Base-by-base conservation (phyloP, 345 rosid species). In the Gossypium herbaceum region DNA sequence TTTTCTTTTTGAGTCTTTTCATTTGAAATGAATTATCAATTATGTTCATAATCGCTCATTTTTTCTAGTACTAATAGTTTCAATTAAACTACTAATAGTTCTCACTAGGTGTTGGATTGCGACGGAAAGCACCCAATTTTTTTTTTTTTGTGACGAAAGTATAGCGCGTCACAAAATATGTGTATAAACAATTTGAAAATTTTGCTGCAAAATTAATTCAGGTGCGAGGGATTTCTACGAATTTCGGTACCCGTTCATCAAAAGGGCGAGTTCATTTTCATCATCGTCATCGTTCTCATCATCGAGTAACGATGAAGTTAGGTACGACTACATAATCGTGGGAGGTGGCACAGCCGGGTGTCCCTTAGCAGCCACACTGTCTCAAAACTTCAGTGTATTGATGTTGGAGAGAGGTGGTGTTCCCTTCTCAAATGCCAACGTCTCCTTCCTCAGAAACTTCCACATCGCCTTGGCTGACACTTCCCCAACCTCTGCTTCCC, bases 321-420 rank as follows among this genome's bases (percentile, higher is more conserved):
- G 70, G 2, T 95, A 84, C 64, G 99, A 95, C 75, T 95, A 95
- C 84, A 91, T 95, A 79, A 75, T 95, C 12, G 89, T 91, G 13
- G 99, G 99, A 4, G 99, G 99, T 0, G 99, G 99, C 64, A 90
- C 99, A 34, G 99, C 99, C 0, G 99, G 98, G 17, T 95, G 99
- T 48, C 99, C 99, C 22, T 77, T 95, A 2, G 99, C 98, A 9
- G 87, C 98, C 54, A 95, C 99, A 59, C 88, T 95, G 17, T 93
- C 99, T 10, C 88, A 57, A 11, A 90, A 91, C 72, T 95, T 84
- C 85, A 87, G 78, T 34, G 99, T 95, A n/a, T 83, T 95, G 63
- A 75, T 95, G 65, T 80, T 95, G 1, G 99, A 95, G 72, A 91
- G 99, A 86, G 99, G 99, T 12, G 99, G 96, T 17, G 97, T 93